Evolutionary conservation across 768 basidiomycete genomes (phyloP), one percentile per base, ranked within the genome.

Genomic region (Rhodotorula babjevae): DNA sequence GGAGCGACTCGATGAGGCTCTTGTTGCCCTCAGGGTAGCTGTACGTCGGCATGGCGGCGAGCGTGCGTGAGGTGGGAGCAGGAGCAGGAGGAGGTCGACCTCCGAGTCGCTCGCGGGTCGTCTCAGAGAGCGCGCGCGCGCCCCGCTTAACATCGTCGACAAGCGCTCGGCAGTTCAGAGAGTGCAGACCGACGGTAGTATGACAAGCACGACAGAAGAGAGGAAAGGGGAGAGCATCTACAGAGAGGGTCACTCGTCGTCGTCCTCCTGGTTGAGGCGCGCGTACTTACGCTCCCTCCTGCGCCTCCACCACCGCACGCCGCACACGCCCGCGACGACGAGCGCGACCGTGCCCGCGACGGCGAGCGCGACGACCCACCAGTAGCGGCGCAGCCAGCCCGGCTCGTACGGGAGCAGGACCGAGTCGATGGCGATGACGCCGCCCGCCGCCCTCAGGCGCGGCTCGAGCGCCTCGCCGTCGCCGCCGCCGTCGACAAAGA

Each of bases 381-480:
- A 90, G 77, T 88, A 93, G 77, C 87, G 83, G 50, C 86, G 83
- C 87, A 89, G 93, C 91, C 91, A 92, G 9, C 88, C 85, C 7
- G 95, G 92, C 69, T 88, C 83, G 80, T 93, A 98, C 47, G 96
- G 96, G 33, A 88, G 78, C 65, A 99, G 82, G 21, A 97, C 84
- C 55, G 85, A 84, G 82, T 96, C 91, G 70, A 98, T 90, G 81
- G 89, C 86, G 69, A 97, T 85, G 52, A 97, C 92, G 8, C 95
- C 95, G 0, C 94, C 95, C 21, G 65, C 70, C 4, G 65, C 84
- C 83, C 19, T 86, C 87, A 15, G 86, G 87, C 63, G 50, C 49
- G 33, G 88, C 79, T 29, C 90, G 87, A 60, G 83, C 85, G 40
- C 87, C 87, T 84, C 86, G 44, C 65, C 81, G 89, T 89, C 25